Evolutionary conservation across 1,284 basidiomycete species (phyloP).

Genomic region (Porodaedalea pini): DNA sequence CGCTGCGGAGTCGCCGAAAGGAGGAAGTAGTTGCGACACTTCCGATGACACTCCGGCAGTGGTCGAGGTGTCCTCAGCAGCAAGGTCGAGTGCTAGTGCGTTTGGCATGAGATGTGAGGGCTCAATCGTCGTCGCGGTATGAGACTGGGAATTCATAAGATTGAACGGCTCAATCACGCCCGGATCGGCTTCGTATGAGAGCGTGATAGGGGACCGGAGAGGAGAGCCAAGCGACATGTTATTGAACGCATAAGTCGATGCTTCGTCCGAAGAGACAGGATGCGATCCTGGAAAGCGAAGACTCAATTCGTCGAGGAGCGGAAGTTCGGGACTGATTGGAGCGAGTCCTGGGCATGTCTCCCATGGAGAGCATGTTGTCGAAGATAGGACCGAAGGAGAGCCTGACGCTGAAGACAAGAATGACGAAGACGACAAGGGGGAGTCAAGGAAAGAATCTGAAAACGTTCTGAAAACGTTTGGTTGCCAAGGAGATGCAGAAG

Average conservation of each 20-base stretch:
- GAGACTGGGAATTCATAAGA: constrained; percentile 1
- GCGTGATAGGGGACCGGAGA: constrained; percentile 8
- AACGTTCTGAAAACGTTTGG: constrained; percentile 10
- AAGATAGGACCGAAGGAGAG: constrained; percentile 10
- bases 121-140: not conserved
- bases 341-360: constrained; percentile 19
- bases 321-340: constrained; percentile 17
- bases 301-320: constrained; percentile 9
- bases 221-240: constrained; percentile 2
- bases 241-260: constrained; percentile 1
- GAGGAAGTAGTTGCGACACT: not conserved
- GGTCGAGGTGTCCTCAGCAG: not conserved
- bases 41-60: not conserved
- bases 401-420: constrained; percentile 14
- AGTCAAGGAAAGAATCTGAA: constrained; percentile 17
- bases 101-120: constrained; percentile 10
- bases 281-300: not conserved
- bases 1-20: constrained; percentile 3
- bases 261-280: not conserved
- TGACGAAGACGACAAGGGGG: constrained; percentile 17
- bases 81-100: constrained; percentile 15
- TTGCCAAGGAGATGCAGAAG: constrained; percentile 10
- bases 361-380: constrained; percentile 21
- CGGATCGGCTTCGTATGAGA: constrained; percentile 8
- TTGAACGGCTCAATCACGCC: constrained; percentile 5